A percentile compares a stretch with the other conserved stretches of the same genome.
phyloP scores from a whole-genome alignment of 352 stramenopile species.

The Blastocystis sp. region DNA sequence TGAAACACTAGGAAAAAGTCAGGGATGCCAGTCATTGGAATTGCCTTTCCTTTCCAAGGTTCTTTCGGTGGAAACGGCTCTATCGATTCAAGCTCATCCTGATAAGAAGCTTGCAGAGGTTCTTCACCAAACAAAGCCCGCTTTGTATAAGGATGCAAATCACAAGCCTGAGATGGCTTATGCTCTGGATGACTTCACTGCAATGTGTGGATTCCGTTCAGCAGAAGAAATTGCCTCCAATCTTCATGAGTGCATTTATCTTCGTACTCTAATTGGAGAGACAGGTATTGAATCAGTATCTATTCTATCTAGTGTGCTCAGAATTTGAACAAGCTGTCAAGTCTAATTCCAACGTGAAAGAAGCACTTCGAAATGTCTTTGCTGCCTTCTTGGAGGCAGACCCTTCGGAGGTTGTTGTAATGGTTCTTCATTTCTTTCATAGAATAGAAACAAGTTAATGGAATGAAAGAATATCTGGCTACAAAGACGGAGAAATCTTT shows the following conservation, averaged over 20 bases:
- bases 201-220: slow-evolving; percentile 86
- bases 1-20: slow-evolving; percentile 65
- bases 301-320: background rate
- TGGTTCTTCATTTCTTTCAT: background rate
- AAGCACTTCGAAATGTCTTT: slow-evolving; percentile 18
- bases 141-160: slow-evolving; percentile 92
- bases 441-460: slow-evolving; percentile 70
- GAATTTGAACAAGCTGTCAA: slow-evolving; percentile 19
- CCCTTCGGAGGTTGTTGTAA: background rate
- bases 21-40: slow-evolving; percentile 68
- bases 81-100: slow-evolving; percentile 89
- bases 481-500: slow-evolving; percentile 56
- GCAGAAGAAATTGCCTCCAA: slow-evolving; percentile 82
- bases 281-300: background rate
- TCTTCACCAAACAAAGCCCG: slow-evolving; percentile 76
- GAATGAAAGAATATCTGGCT: slow-evolving; percentile 75
- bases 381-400: slow-evolving; percentile 36
- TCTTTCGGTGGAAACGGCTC: slow-evolving; percentile 86
- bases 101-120: slow-evolving; percentile 74
- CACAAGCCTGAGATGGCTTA: slow-evolving; percentile 99
- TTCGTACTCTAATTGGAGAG: slow-evolving; percentile 71
- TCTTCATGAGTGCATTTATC: slow-evolving; percentile 79
- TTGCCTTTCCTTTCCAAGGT: slow-evolving; percentile 97
- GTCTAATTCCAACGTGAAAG: background rate
- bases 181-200: slow-evolving; percentile 89